These are phyloP conservation scores for Eucalyptus lansdowneana DNA, from an alignment of 345 rosid species.

Conservation along the genomic window DNA sequence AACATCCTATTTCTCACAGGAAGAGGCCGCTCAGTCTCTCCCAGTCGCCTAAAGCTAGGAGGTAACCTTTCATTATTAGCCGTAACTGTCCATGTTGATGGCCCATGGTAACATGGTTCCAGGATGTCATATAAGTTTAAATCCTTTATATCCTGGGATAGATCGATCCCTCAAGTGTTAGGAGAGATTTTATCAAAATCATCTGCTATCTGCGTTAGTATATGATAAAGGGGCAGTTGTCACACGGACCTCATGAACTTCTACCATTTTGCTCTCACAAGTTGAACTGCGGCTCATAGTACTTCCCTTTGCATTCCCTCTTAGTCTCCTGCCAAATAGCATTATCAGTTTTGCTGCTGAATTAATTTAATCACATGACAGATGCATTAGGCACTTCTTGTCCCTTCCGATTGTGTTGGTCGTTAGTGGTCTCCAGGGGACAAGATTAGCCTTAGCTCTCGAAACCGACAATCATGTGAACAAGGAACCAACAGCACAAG, in stretches of 20 bases:
- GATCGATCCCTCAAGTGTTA: not conserved
- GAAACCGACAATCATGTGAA: not conserved
- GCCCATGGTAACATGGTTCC: constrained; percentile 65
- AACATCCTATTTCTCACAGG: constrained; percentile 17
- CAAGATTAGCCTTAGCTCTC: not conserved
- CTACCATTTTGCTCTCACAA: not conserved
- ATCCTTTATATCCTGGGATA: constrained; percentile 25
- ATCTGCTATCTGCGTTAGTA: not conserved
- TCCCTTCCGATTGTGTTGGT: not conserved
- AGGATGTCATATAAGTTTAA: constrained; percentile 67
- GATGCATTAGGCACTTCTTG: not conserved
- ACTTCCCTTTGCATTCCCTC: constrained; percentile 40
- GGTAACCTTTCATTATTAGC: constrained; percentile 11
- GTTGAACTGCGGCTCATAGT: constrained; percentile 30
- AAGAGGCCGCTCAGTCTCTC: constrained; percentile 8
- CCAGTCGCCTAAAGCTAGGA: constrained; percentile 6
- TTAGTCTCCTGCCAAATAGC: constrained; percentile 38
- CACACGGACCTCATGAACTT: not conserved
- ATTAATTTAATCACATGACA: not conserved
- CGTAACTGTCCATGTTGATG: not conserved
- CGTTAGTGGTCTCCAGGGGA: not conserved
- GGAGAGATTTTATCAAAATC: not conserved
- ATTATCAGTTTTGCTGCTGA: not conserved
- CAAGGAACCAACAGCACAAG: not conserved
- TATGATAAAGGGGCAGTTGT: not conserved